phyloP scores from a whole-genome alignment of 2,329 filamentous ascomycete genomes.

The Anthostomella pinea region DNA sequence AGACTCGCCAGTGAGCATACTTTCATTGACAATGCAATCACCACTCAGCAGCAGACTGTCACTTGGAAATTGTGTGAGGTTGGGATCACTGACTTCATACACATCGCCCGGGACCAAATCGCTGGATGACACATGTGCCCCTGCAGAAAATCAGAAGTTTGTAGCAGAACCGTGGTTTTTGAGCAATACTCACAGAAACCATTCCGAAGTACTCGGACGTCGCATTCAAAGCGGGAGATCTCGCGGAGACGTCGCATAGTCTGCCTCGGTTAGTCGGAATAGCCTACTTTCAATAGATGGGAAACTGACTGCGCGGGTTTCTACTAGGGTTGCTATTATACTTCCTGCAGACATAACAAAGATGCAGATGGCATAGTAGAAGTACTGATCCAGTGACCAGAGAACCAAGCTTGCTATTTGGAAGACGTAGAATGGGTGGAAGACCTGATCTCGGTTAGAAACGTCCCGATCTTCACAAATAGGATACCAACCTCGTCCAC shows the following conservation, averaged over 20 bases:
- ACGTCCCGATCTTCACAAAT: not conserved
- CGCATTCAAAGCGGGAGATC: slow-evolving; percentile 92
- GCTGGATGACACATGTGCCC: slow-evolving; percentile 79
- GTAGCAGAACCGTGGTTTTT: no score
- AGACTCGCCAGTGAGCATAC: slow-evolving; percentile 97
- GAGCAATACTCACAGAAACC: slow-evolving; percentile 89
- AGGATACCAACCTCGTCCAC: slow-evolving; percentile 69
- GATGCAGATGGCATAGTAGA: slow-evolving; percentile 95
- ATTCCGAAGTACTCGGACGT: slow-evolving; percentile 87
- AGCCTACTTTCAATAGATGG: not conserved
- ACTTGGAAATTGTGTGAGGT: slow-evolving; percentile 81
- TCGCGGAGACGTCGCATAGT: slow-evolving; percentile 90
- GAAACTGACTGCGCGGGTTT: slow-evolving; percentile 72
- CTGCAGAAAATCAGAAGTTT: slow-evolving; percentile 41
- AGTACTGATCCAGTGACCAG: slow-evolving; percentile 95
- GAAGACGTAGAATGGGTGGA: slow-evolving; percentile 98
- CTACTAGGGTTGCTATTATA: slow-evolving; percentile 83
- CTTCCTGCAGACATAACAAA: slow-evolving; percentile 92
- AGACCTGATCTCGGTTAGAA: slow-evolving; percentile 54
- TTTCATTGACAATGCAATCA: slow-evolving; percentile 98
- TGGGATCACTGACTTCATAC: slow-evolving; percentile 94
- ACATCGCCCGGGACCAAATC: slow-evolving; percentile 94
- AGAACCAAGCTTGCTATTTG: slow-evolving; percentile 91
- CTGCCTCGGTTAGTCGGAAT: slow-evolving; percentile 33
- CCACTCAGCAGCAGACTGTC: slow-evolving; percentile 89